Evolutionary conservation across 2,329 filamentous ascomycete species (phyloP).

Genomic region (Bipolaris gigantea): DNA sequence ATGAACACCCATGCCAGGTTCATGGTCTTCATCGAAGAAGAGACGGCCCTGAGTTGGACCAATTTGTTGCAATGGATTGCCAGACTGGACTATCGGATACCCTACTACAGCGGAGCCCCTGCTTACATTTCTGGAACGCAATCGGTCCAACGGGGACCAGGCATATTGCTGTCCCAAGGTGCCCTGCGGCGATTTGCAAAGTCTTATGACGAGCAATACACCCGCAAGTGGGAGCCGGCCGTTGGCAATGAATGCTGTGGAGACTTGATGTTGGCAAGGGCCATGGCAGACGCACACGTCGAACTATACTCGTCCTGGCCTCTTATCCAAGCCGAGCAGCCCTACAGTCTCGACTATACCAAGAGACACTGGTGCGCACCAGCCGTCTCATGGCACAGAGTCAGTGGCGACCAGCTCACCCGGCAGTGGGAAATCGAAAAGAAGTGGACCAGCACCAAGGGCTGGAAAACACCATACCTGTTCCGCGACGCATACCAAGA

Average conservation of each 20-base stretch:
- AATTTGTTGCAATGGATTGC: constrained; percentile 46
- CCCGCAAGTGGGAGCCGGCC: constrained; percentile 36
- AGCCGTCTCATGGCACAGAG: constrained; percentile 45
- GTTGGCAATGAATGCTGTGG: constrained; percentile 44
- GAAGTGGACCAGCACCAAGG: constrained; percentile 38
- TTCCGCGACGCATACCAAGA: constrained; percentile 40
- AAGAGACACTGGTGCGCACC: constrained; percentile 49
- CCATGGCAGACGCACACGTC: constrained; percentile 40
- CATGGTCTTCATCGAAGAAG: constrained; percentile 42
- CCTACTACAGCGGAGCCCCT: constrained; percentile 48
- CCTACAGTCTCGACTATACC: constrained; percentile 45
- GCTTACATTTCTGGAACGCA: constrained; percentile 41
- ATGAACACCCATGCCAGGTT: constrained; percentile 34
- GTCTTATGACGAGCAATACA: constrained; percentile 37
- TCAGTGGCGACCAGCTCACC: constrained; percentile 27
- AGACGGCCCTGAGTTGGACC: constrained; percentile 42
- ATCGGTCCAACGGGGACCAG: constrained; percentile 49
- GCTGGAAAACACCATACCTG: constrained; percentile 39
- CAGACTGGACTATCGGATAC: constrained; percentile 45
- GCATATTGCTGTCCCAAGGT: constrained; percentile 48
- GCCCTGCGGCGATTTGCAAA: constrained; percentile 43
- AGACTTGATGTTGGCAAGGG: constrained; percentile 41
- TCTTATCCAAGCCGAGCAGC: constrained; percentile 49
- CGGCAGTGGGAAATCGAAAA: constrained; percentile 38
- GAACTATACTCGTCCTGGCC: constrained; percentile 46